Evolutionary conservation across 768 basidiomycete genomes (phyloP).

Genomic region (Dendrothele bispora): DNA sequence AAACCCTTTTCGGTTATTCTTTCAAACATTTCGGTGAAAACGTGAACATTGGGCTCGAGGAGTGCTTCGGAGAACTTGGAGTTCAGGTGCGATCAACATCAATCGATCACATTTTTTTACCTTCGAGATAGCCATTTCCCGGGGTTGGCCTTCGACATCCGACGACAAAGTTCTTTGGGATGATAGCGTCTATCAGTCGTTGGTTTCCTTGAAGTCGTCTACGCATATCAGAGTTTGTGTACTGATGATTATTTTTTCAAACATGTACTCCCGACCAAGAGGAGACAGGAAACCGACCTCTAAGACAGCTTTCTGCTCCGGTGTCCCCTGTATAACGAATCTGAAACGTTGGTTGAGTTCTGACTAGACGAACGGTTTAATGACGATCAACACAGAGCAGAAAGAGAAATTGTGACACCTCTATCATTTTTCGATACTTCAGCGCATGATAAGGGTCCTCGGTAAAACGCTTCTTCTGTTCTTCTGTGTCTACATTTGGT

Average conservation of each 20-base stretch:
- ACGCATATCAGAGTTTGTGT: conserved; percentile 25
- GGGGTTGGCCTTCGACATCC: conserved; percentile 50
- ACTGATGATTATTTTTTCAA: too few species aligned
- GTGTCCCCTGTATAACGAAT: conserved; percentile 35
- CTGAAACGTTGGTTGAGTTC: conserved; percentile 27
- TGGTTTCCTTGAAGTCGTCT: conserved; percentile 15
- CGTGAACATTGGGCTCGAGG: conserved; percentile 44
- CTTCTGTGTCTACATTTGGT: conserved; percentile 10
- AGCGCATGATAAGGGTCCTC: conserved; percentile 38
- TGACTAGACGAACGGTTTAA: conserved; percentile 22
- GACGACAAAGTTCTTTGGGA: conserved; percentile 42
- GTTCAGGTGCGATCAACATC: too few species aligned
- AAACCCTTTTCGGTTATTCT: conserved; percentile 44
- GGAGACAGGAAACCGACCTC: conserved; percentile 22
- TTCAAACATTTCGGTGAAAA: conserved; percentile 40
- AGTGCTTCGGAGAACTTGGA: too few species aligned
- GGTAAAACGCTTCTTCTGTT: conserved; percentile 27
- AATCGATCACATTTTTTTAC: too few species aligned
- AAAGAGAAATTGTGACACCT: too few species aligned
- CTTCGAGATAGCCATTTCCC: conserved; percentile 52
- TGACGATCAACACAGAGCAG: conserved; percentile 14
- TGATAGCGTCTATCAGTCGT: conserved; percentile 23
- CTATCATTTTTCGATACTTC: conserved; percentile 30
- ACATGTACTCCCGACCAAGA: too few species aligned
- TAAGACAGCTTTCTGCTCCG: conserved; percentile 43